Base-by-base conservation (phyloP, 495 filamentous ascomycete species). In the Sporormia fimetaria region DNA sequence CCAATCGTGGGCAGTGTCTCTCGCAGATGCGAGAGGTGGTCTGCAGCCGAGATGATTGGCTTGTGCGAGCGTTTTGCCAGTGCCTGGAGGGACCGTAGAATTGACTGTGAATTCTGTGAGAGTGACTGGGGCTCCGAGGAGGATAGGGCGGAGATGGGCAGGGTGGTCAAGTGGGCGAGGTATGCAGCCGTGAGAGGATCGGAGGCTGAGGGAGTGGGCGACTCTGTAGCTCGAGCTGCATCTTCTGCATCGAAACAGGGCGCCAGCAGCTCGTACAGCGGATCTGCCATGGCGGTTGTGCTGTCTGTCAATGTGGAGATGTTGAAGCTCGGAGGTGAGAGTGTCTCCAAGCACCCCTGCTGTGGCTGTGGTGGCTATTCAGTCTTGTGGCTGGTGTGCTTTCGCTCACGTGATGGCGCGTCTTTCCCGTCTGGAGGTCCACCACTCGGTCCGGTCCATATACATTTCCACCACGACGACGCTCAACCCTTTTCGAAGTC, bases 41-140 rank as follows among this genome's bases (percentile, higher is more conserved):
- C 69, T 15, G 86, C 74, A 10, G 88, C 90, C 24, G 73, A 67
- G 49, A 96, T 83, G 44, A 96, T 77, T 26, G 83, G 66, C 52
- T 82, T 81, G 57, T 96, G 80, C n/a, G 90, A 95, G 46, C 84
- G 83, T 46, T 90, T 87, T 21, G 86, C 88, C 35, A 96, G 73
- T 0, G 78, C 72, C 55, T 99, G 90, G 1, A 96, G 71, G 8
- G 86, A 92, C 22, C 90, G 73, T 8, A 83, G 71, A n/a, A 81
- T 75, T 0, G 81, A 81, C 45, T 95, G 85, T 5, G 79, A 78
- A 31, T 81, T 71, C 50, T 94, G 84, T 1, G 77, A 61, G 29
- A 96, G 70, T 0, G 82, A 81, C 40, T 87, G 78, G 6, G 79
- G 78, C 54, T 99, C 92, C 21, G 73, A 74, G 24, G 74, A 69